Base-by-base conservation (phyloP, 805 yeast species). In the Sugiyamaella chiloensis region DNA sequence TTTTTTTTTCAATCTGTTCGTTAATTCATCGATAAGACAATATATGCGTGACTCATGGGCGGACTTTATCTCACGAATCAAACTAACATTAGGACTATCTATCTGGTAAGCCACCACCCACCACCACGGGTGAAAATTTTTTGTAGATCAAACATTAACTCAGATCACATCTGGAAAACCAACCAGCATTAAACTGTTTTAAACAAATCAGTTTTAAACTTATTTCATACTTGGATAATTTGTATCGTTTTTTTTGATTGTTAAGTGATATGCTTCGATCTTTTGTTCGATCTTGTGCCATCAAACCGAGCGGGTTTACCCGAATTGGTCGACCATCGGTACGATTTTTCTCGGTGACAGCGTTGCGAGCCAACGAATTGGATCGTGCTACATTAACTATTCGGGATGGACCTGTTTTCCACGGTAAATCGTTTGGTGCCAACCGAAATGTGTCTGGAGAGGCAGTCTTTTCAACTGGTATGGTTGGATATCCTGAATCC, bases 401-500 rank as follows among this genome's bases (percentile, higher is more conserved):
- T 60, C 81, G 90, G 65, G 87, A 89, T 64, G 99, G 98, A 16
- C 96, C 97, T 17, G 83, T 87, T 26, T 88, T 88, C 73, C 81
- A 79, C 60, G 99, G 99, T 35, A 84, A 80, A 65, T 91, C 98
- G 0, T 95, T 93, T 63, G 99, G 99, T 62, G 96, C 98, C 36
- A 81, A 88, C 67, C 85, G 84, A 56, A 87, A 90, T 54, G 80
- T 88, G 53, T 83, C 95, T 51, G 99, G 99, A 54, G 99, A 93
- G 69, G 96, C 96, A 24, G 99, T 95, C 39, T 93, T 93, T 74
- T 88, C 97, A 41, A 95, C 99, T 27, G 93, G 97, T 5, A 76
- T 95, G 67, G 99, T 93, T 9, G 99, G 99, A 16, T 93, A 93
- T 69, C 98, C 99, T 14, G 99, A 93, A 69, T 87, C 96, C 6